phyloP scores from a whole-genome alignment of 331 rosid species.

The Spiraea crenata region DNA sequence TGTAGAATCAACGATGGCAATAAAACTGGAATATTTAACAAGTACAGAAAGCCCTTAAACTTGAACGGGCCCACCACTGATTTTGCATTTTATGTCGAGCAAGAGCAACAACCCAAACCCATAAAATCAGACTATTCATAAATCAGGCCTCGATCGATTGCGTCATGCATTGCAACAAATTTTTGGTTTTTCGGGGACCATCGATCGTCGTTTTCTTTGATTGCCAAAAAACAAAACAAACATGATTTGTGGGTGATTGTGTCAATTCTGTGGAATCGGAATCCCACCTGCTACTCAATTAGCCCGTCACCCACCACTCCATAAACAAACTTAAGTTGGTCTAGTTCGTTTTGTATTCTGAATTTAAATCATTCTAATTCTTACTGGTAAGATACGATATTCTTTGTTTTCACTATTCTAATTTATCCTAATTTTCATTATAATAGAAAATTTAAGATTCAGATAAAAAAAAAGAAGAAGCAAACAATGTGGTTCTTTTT shows the following conservation, averaged over 20 bases:
- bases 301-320: neutral
- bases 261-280: slow-evolving; percentile 42
- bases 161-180: slow-evolving; percentile 28
- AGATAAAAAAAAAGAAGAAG: too few species aligned
- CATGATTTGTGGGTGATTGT: slow-evolving; percentile 10
- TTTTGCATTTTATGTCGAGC: neutral
- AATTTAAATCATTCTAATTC: too few species aligned
- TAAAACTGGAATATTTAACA: slow-evolving; percentile 1
- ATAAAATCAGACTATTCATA: neutral
- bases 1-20: neutral
- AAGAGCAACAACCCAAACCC: neutral
- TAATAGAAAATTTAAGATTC: too few species aligned
- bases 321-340: too few species aligned
- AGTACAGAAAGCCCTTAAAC: neutral
- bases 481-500: too few species aligned
- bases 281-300: slow-evolving; percentile 32
- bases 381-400: too few species aligned
- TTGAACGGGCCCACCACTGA: neutral
- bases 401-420: too few species aligned
- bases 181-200: slow-evolving; percentile 3
- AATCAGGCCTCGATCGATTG: neutral
- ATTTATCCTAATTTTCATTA: too few species aligned
- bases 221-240: neutral
- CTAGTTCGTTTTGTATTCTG: too few species aligned
- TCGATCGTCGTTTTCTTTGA: neutral